A percentile compares a stretch with the other conserved stretches of the same genome.
Conservation (phyloP, 2,329 filamentous ascomycete species). For the Aspergillus sp. region DNA sequence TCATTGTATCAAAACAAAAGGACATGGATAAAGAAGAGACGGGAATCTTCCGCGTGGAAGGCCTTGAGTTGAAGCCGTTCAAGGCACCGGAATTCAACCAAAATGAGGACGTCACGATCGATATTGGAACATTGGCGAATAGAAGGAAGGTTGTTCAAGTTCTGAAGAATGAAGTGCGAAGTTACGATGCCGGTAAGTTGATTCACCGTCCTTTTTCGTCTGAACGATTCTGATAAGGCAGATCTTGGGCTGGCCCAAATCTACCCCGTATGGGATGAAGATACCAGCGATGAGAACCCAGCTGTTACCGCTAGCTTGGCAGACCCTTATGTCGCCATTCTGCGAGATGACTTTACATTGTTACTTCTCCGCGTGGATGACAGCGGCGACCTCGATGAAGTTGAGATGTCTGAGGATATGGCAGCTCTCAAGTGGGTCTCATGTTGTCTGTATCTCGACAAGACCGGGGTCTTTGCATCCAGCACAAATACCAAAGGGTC, state of each 20-base stretch:
- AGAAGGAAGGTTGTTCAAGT: slow-evolving; percentile 84
- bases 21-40: slow-evolving; percentile 71
- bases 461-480: slow-evolving; percentile 54
- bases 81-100: slow-evolving; percentile 88
- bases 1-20: slow-evolving; percentile 73
- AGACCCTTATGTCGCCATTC: slow-evolving; percentile 80
- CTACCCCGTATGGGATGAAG: slow-evolving; percentile 87
- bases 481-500: slow-evolving; percentile 15
- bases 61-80: slow-evolving; percentile 70
- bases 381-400: slow-evolving; percentile 80
- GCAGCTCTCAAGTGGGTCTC: slow-evolving; percentile 73
- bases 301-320: slow-evolving; percentile 79
- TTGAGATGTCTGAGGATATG: slow-evolving; percentile 62
- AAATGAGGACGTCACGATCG: slow-evolving; percentile 80
- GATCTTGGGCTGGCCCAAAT: slow-evolving; percentile 89
- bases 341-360: slow-evolving; percentile 79
- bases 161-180: slow-evolving; percentile 79
- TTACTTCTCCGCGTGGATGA: slow-evolving; percentile 77
- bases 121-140: slow-evolving; percentile 79
- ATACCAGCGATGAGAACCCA: slow-evolving; percentile 72
- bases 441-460: slow-evolving; percentile 78
- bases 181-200: slow-evolving; percentile 79
- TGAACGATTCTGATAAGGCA: slow-evolving; percentile 33
- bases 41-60: slow-evolving; percentile 73
- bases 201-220: slow-evolving; percentile 7